phyloP scores from a whole-genome alignment of 2,329 filamentous ascomycete species.

The Sclerotinia glacialis region DNA sequence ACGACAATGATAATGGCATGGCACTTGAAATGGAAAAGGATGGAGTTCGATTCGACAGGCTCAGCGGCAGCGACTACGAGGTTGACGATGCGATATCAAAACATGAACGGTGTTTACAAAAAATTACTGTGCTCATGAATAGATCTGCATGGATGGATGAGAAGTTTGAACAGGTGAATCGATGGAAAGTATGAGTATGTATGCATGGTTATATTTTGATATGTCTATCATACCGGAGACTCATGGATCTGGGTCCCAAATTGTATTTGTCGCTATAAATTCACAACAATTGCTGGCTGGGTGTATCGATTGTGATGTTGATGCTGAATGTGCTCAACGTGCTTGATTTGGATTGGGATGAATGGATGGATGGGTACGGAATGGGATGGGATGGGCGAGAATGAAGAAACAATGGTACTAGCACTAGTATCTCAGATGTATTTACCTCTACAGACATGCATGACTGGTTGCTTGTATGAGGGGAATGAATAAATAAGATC shows the following conservation, averaged over 20 bases:
- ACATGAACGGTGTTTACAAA: background rate
- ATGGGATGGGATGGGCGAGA: background rate
- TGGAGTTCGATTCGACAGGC: background rate
- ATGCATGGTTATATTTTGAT: conserved; percentile 13
- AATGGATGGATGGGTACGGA: background rate
- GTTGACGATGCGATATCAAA: background rate
- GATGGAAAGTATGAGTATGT: conserved; percentile 3
- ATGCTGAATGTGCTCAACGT: background rate
- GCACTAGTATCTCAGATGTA: background rate
- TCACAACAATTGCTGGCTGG: conserved; percentile 8
- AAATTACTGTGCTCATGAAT: background rate
- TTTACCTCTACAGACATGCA: background rate
- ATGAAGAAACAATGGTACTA: background rate
- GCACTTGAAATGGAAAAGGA: background rate
- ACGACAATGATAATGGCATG: conserved; percentile 19
- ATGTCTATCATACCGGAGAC: background rate
- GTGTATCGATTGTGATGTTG: background rate
- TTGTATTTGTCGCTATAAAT: conserved; percentile 6
- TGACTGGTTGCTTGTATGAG: background rate
- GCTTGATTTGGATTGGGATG: conserved; percentile 3
- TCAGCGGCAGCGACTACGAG: background rate
- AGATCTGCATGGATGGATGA: background rate
- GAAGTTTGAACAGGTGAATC: background rate
- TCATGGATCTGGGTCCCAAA: background rate
- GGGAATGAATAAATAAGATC: background rate